These are phyloP conservation scores for Yamadazyma triangularis DNA, from an alignment of 1,139 yeast species.

Conservation along the genomic window DNA sequence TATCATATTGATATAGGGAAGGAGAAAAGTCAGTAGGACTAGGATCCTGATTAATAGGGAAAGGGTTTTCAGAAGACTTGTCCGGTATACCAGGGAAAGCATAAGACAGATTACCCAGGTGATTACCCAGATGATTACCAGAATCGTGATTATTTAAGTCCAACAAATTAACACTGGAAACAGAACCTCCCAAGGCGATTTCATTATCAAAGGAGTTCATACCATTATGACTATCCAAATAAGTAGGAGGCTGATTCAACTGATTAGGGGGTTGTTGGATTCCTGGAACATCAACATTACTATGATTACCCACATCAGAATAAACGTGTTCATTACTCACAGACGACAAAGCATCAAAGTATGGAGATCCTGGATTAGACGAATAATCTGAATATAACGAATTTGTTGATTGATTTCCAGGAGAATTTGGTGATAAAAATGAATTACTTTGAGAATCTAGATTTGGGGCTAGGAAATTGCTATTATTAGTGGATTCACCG, in stretches of 20 bases:
- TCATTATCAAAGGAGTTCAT: slow-evolving; percentile 24
- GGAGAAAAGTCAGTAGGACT: background rate
- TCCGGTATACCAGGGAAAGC: too few relatives aligned
- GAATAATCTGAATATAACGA: slow-evolving; percentile 34
- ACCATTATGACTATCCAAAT: slow-evolving; percentile 9
- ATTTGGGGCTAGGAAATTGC: slow-evolving; percentile 4
- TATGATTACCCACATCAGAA: slow-evolving; percentile 3
- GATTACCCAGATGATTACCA: background rate
- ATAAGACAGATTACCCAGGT: slow-evolving; percentile 1
- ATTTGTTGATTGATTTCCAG: slow-evolving; percentile 94
- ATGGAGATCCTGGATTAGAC: slow-evolving; percentile 39
- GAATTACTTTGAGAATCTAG: background rate
- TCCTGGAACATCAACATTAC: background rate
- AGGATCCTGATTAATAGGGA: background rate
- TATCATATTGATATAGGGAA: slow-evolving; percentile 1
- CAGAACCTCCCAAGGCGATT: slow-evolving; percentile 39
- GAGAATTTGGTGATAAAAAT: slow-evolving; percentile 38
- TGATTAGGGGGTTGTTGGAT: background rate
- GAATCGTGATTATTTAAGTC: slow-evolving; percentile 3
- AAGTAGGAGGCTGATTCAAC: slow-evolving; percentile 3
- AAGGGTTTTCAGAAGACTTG: too few relatives aligned
- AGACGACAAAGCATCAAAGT: slow-evolving; percentile 31
- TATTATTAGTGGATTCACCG: too few relatives aligned
- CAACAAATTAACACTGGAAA: slow-evolving; percentile 32
- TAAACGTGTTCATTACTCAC: slow-evolving; percentile 6